Conservation (phyloP, 2,329 filamentous ascomycete genomes). For the Neoscytalidium dimidiatum region DNA sequence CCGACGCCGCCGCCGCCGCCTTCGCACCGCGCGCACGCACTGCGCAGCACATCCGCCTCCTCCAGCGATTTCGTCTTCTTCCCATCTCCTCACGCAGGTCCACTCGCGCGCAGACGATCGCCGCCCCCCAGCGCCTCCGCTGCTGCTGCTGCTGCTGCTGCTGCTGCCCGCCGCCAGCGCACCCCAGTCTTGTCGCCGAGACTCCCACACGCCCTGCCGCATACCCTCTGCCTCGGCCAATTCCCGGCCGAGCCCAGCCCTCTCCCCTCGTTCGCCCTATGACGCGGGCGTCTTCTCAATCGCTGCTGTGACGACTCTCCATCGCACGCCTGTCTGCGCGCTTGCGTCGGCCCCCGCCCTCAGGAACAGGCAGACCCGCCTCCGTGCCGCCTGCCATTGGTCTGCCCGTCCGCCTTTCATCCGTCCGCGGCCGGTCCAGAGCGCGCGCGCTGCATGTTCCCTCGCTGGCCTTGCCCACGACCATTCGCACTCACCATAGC, state of each 20-base stretch:
- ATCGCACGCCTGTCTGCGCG: background rate
- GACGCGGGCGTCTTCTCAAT: slow-evolving; percentile 16
- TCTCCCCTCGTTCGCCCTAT: slow-evolving; percentile 17
- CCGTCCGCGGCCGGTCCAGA: background rate
- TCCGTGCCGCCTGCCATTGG: background rate
- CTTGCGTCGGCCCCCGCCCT: background rate
- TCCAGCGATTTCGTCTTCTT: background rate
- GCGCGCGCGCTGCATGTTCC: background rate
- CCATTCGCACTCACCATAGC: background rate
- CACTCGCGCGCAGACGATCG: slow-evolving; percentile 15
- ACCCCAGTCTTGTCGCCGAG: slow-evolving; percentile 1
- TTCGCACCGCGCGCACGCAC: too few relatives aligned
- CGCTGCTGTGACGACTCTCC: slow-evolving; percentile 5
- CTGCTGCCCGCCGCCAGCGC: background rate
- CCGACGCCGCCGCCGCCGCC: background rate
- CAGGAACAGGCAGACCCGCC: slow-evolving; percentile 15
- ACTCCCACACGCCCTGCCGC: background rate
- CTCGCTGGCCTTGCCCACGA: background rate
- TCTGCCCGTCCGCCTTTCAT: background rate
- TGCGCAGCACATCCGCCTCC: background rate
- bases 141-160: too few relatives aligned
- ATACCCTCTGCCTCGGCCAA: slow-evolving; percentile 3
- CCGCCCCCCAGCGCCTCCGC: slow-evolving; percentile 7
- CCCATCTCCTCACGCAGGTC: slow-evolving; percentile 12
- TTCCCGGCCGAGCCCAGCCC: slow-evolving; percentile 11